Conservation (phyloP, 768 basidiomycete genomes). For the Hypsizygus marmoreus region DNA sequence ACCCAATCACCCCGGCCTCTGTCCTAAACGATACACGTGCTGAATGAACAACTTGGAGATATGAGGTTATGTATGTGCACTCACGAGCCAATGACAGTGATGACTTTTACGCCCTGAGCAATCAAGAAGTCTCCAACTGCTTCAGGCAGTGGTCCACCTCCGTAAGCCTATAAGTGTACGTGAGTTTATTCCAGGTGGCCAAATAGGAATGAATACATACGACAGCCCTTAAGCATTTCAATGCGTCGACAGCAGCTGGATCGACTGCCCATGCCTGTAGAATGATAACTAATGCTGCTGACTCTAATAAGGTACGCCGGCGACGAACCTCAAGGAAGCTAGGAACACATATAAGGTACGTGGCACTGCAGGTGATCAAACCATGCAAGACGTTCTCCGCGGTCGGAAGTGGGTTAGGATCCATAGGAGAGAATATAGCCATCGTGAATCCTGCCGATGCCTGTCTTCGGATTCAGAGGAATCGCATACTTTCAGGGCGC, state of each 20-base stretch:
- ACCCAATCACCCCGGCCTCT: conserved; percentile 13
- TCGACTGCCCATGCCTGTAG: too few species aligned
- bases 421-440: conserved; percentile 8
- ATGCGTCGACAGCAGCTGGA: too few species aligned
- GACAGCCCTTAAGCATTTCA: too few species aligned
- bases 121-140: conserved; percentile 31
- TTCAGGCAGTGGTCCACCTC: conserved; percentile 20
- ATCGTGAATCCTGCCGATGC: conserved; percentile 7
- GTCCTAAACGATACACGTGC: conserved; percentile 2
- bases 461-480: not conserved
- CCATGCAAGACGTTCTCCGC: conserved; percentile 28
- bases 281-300: too few species aligned
- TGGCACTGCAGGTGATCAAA: not conserved
- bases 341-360: not conserved
- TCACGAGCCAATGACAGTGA: conserved; percentile 31
- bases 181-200: too few species aligned
- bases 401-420: conserved; percentile 19
- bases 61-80: conserved; percentile 8
- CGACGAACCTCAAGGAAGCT: too few species aligned
- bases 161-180: conserved; percentile 10
- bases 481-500: not conserved
- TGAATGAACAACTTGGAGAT: not conserved
- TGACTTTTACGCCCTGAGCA: conserved; percentile 28
- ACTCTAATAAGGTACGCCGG: too few species aligned
- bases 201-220: too few species aligned